Percentiles rank a stretch among this genome's conserved stretches.
Conservation (phyloP, 768 basidiomycete species). For the Daedalea quercina region DNA sequence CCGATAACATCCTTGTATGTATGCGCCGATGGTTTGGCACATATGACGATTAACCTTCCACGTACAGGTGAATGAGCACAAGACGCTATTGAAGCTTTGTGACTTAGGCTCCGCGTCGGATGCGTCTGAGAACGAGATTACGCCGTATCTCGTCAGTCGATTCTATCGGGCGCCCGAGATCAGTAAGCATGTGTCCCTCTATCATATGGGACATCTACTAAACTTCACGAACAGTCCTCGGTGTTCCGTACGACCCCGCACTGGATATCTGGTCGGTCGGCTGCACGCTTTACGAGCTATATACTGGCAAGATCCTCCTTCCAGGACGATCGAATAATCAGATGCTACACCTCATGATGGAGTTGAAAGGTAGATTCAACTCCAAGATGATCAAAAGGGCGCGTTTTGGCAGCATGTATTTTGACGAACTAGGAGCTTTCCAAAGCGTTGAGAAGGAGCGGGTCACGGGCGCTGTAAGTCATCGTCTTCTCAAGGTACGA, state of each 20-base stretch:
- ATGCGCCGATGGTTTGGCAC: conserved; percentile 3
- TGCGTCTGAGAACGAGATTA: conserved; percentile 91
- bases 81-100: conserved; percentile 89
- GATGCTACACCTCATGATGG: conserved; percentile 98
- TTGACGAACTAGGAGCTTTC: conserved; percentile 90
- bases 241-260: conserved; percentile 88
- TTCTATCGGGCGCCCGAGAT: conserved; percentile 99
- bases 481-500: background rate
- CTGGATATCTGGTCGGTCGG: conserved; percentile 97
- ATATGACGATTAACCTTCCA: background rate
- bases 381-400: conserved; percentile 92
- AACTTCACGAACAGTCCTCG: conserved; percentile 57
- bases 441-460: conserved; percentile 78
- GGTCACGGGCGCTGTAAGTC: conserved; percentile 74
- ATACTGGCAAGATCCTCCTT: conserved; percentile 95
- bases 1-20: conserved; percentile 91
- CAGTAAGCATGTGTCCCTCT: conserved; percentile 48
- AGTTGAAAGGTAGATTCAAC: conserved; percentile 91
- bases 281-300: conserved; percentile 93
- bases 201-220: conserved; percentile 5
- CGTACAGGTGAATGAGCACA: conserved; percentile 84
- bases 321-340: conserved; percentile 97
- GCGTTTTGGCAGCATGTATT: conserved; percentile 87
- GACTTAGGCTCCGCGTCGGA: conserved; percentile 98
- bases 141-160: conserved; percentile 93